phyloP scores from a whole-genome alignment of 2,329 filamentous ascomycete genomes.

The Gremmenia infestans region DNA sequence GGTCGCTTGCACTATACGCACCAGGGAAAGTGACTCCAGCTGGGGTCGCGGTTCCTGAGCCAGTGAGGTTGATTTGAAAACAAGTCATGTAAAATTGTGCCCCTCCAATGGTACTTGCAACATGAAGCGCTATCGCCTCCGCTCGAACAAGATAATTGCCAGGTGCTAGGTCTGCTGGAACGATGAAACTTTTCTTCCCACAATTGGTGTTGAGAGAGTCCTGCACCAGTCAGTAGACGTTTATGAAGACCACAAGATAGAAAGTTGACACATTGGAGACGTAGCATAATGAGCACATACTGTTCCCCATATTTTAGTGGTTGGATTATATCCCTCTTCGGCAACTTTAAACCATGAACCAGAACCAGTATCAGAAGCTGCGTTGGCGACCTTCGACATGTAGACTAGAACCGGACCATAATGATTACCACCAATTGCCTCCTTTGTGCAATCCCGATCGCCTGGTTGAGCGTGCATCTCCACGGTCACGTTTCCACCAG shows the following conservation, averaged over 20 bases:
- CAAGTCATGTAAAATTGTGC: slow-evolving; percentile 38
- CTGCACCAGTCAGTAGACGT: background rate
- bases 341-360: slow-evolving; percentile 48
- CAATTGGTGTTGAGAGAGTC: slow-evolving; percentile 33
- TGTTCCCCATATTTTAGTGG: slow-evolving; percentile 10
- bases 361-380: slow-evolving; percentile 39
- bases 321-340: slow-evolving; percentile 6
- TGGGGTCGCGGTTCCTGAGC: slow-evolving; percentile 38
- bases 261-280: background rate
- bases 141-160: slow-evolving; percentile 52
- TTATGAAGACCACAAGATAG: background rate
- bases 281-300: background rate
- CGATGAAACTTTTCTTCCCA: slow-evolving; percentile 43
- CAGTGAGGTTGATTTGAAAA: slow-evolving; percentile 42
- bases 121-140: slow-evolving; percentile 50
- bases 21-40: slow-evolving; percentile 42
- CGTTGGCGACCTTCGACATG: slow-evolving; percentile 45
- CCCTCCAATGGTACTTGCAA: slow-evolving; percentile 36
- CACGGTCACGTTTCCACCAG: slow-evolving; percentile 45
- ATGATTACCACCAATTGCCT: slow-evolving; percentile 51
- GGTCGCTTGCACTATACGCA: slow-evolving; percentile 41
- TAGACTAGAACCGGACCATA: slow-evolving; percentile 50
- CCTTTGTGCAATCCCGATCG: slow-evolving; percentile 41
- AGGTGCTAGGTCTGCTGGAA: slow-evolving; percentile 47
- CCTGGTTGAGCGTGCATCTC: slow-evolving; percentile 53